Evolutionary conservation across 75 land plant species (phyloP).

Genomic region (Pseudotsuga menziesii): DNA sequence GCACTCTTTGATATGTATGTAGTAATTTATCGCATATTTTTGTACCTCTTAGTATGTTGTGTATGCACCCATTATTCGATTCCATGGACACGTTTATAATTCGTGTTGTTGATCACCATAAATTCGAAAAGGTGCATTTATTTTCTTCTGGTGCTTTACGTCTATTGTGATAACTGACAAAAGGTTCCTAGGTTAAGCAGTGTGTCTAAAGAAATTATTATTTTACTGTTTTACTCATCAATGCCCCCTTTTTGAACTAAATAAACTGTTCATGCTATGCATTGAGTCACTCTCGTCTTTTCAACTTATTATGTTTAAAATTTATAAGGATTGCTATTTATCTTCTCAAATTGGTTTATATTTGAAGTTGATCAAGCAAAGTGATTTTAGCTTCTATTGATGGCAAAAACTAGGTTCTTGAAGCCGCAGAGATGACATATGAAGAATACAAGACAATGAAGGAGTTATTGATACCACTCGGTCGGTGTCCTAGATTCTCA

Average conservation of each 20-base stretch:
- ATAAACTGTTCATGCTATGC: neutral
- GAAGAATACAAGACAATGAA: conserved; percentile 69
- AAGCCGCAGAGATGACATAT: conserved; percentile 39
- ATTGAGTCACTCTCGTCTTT: neutral
- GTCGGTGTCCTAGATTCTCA: conserved; percentile 51
- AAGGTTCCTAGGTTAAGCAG: too few species aligned
- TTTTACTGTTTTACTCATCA: too few species aligned
- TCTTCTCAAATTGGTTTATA: neutral
- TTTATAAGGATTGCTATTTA: neutral
- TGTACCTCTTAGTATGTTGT: too few species aligned
- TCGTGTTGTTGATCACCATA: too few species aligned
- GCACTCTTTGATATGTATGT: too few species aligned
- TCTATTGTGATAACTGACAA: too few species aligned
- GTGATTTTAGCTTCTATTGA: neutral
- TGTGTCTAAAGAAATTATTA: too few species aligned
- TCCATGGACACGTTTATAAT: too few species aligned
- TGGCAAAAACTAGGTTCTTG: conserved; percentile 38
- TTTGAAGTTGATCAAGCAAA: neutral
- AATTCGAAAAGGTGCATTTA: too few species aligned
- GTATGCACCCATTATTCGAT: too few species aligned
- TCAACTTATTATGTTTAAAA: neutral
- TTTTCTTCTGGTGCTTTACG: too few species aligned
- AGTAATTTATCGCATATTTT: too few species aligned
- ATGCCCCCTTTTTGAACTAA: neutral
- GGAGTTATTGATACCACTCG: conserved; percentile 62